Evolutionary conservation across 148 eudicot species (phyloP).

Genomic region (Camellia lanceoleosa): DNA sequence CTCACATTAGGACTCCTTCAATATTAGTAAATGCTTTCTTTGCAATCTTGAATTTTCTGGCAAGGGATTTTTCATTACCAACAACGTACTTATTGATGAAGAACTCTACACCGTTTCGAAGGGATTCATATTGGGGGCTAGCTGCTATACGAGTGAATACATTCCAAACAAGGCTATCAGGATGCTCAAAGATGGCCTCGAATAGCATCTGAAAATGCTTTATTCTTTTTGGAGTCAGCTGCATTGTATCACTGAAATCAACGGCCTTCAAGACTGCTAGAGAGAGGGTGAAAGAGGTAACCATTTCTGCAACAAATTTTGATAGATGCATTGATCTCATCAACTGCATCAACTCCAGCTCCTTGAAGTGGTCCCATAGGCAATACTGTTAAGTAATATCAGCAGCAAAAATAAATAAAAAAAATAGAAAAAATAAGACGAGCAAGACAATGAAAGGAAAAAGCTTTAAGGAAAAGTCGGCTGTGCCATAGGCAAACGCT

Average conservation of each 20-base stretch:
- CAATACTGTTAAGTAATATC: conserved; percentile 53
- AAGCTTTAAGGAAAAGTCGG: no score
- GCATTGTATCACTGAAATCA: conserved; percentile 52
- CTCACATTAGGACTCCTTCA: conserved; percentile 61
- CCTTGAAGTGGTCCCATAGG: conserved; percentile 89
- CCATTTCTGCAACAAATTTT: conserved; percentile 71
- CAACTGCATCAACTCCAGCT: conserved; percentile 72
- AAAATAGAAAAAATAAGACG: no score
- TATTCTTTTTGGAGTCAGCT: conserved; percentile 61
- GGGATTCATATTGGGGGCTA: conserved; percentile 60
- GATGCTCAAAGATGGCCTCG: conserved; percentile 60
- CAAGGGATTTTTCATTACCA: conserved; percentile 29
- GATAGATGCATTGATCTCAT: conserved; percentile 79
- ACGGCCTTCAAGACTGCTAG: conserved; percentile 67
- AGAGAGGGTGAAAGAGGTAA: conserved; percentile 69
- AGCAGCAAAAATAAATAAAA: background rate
- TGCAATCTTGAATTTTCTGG: conserved; percentile 56
- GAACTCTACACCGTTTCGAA: conserved; percentile 65
- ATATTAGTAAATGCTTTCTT: conserved; percentile 77
- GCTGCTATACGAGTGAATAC: conserved; percentile 74
- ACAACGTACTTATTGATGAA: conserved; percentile 65
- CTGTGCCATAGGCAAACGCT: no score
- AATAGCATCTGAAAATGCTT: conserved; percentile 87
- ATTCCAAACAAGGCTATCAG: conserved; percentile 73
- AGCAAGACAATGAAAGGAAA: no score